Evolutionary conservation across 768 basidiomycete genomes (phyloP), one percentile per base, ranked within the genome.

Genomic region (Tylopilus felleus): DNA sequence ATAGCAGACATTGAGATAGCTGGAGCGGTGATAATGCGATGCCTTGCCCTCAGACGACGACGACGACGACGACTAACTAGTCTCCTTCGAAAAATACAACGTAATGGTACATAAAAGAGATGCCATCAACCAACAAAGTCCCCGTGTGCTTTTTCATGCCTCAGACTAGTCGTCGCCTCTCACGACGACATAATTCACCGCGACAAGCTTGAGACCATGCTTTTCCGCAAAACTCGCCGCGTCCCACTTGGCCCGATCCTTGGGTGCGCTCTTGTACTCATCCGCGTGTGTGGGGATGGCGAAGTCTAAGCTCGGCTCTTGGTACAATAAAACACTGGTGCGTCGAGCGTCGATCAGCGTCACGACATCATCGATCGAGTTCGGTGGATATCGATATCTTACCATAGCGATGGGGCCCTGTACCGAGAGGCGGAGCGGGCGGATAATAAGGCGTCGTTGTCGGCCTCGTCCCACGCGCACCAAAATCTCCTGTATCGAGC

Each of bases 341-440:
- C n/a, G 38, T 19, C n/a, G 36, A 16, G 27, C n/a, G 7, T 5
- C 21, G 10, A 48, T 51, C 49, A 47, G n/a, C 31, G 35, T n/a
- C 10, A 33, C 3, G 8, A 10, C n/a, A n/a, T n/a, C n/a, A n/a
- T n/a, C n/a, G n/a, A n/a, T n/a, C n/a, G n/a, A n/a, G n/a, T n/a
- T n/a, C n/a, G n/a, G n/a, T n/a, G n/a, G n/a, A n/a, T n/a, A n/a
- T n/a, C n/a, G n/a, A n/a, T n/a, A n/a, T n/a, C 74, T 54, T 46
- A 84, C 85, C 74, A 56, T 86, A 86, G 55, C 85, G 74, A 57
- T 86, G 84, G 12, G 75, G 59, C 0, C 82, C 82, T 17, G 77
- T 77, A 7, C 76, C 79, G 2, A 75, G 75, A 8, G 77, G 76
- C 8, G 84, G 84, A 5, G 77, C 76, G 22, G 85, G 84, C 5